phyloP scores from a whole-genome alignment of 345 rosid genomes.

The Eucalyptus albens region DNA sequence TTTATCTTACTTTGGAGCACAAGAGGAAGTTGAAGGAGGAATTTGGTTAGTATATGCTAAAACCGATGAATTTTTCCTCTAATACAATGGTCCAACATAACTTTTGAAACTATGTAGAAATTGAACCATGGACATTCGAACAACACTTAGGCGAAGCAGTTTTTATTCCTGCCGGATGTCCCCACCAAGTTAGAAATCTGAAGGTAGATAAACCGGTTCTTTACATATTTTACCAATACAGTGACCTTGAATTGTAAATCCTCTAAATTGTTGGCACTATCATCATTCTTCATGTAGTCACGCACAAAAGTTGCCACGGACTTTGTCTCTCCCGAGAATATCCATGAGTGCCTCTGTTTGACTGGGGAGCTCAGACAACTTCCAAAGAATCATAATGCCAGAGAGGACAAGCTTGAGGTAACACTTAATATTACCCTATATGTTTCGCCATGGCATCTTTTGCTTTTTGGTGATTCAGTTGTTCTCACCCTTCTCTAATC shows the following conservation, averaged over 20 bases:
- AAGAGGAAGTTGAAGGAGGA: constrained; percentile 65
- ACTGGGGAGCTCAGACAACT: constrained; percentile 52
- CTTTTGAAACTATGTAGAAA: constrained; percentile 19
- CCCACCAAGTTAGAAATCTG: constrained; percentile 93
- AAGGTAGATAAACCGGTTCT: constrained; percentile 22
- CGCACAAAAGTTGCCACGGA: constrained; percentile 87
- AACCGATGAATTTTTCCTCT: not conserved
- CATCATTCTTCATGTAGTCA: constrained; percentile 27
- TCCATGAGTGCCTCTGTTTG: constrained; percentile 1
- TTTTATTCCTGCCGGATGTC: constrained; percentile 54
- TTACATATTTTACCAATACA: not conserved
- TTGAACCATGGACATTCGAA: constrained; percentile 85
- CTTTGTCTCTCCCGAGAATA: constrained; percentile 83
- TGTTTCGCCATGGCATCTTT: too few relatives aligned
- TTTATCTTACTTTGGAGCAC: constrained; percentile 58
- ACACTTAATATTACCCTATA: not conserved
- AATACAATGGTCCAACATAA: not conserved
- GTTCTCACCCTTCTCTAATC: too few relatives aligned
- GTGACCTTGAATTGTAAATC: not conserved
- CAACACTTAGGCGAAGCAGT: constrained; percentile 85
- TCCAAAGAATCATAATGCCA: constrained; percentile 51
- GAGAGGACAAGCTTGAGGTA: constrained; percentile 96
- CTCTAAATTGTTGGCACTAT: not conserved
- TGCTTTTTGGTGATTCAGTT: too few relatives aligned
- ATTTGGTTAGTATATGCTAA: constrained; percentile 36